Percentiles rank a stretch among this genome's conserved stretches.
phyloP scores from a whole-genome alignment of 1,284 basidiomycete species.

The Sporisorium graminicola region DNA sequence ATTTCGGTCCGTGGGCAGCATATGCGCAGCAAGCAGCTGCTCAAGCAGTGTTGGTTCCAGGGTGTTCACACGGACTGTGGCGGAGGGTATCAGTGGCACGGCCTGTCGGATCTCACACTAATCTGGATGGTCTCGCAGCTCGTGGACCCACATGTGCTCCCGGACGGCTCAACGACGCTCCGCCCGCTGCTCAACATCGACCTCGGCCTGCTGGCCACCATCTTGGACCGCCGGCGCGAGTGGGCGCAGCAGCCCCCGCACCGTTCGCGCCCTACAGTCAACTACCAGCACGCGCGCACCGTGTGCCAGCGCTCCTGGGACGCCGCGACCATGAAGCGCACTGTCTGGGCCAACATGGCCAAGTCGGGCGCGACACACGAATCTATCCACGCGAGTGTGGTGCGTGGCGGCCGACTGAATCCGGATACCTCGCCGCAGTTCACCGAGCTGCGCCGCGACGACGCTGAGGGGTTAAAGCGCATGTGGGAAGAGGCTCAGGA shows the following conservation, averaged over 20 bases:
- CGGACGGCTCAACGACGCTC: constrained; percentile 22
- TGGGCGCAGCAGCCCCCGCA: constrained; percentile 56
- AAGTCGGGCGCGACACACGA: constrained; percentile 35
- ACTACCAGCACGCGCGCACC: constrained; percentile 24
- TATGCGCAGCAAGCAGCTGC: constrained; percentile 48
- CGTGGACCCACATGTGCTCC: constrained; percentile 39
- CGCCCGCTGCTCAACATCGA: constrained; percentile 54
- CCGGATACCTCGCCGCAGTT: constrained; percentile 25
- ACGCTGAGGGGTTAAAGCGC: constrained; percentile 11
- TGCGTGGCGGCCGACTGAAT: constrained; percentile 35
- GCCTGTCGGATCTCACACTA: constrained; percentile 60
- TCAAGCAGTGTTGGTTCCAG: constrained; percentile 67
- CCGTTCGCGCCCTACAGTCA: constrained; percentile 30
- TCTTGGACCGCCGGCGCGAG: constrained; percentile 45
- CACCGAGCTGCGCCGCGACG: constrained; percentile 21
- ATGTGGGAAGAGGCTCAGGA: constrained; percentile 46
- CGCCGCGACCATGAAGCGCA: constrained; percentile 15
- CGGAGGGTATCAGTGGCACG: constrained; percentile 62
- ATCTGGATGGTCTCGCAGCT: constrained; percentile 66
- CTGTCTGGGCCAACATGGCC: constrained; percentile 44
- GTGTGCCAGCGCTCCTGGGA: constrained; percentile 20
- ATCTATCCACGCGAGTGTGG: constrained; percentile 49
- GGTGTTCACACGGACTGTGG: constrained; percentile 65
- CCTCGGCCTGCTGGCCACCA: constrained; percentile 22
- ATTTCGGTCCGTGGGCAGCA: constrained; percentile 13